A percentile compares a stretch with the other conserved stretches of the same genome.
phyloP scores from a whole-genome alignment of 2,329 filamentous ascomycete species.

The Colletotrichum destructivum region DNA sequence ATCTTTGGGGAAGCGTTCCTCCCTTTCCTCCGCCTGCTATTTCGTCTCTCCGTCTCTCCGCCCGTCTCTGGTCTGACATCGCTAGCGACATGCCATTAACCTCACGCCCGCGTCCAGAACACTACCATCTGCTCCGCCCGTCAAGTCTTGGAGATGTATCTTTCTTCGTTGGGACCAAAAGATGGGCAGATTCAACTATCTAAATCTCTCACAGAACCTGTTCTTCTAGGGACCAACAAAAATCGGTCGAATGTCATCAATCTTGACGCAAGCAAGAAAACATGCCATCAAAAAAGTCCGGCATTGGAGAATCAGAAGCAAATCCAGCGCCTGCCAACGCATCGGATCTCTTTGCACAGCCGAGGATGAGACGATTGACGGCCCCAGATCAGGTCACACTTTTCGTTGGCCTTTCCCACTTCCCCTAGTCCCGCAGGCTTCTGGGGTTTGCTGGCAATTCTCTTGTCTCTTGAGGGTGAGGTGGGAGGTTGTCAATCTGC shows the following conservation, averaged over 20 bases:
- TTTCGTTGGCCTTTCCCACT: constrained; percentile 26
- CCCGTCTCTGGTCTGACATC: constrained; percentile 16
- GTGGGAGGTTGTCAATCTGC: constrained; percentile 40
- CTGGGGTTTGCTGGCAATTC: constrained; percentile 16
- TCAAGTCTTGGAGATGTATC: constrained; percentile 7
- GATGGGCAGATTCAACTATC: constrained; percentile 16
- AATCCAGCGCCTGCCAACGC: constrained; percentile 18
- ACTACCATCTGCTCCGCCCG: background rate
- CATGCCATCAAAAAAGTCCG: constrained; percentile 29
- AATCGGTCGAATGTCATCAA: constrained; percentile 20
- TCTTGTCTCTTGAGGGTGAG: constrained; percentile 13
- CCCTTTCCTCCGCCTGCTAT: constrained; percentile 6
- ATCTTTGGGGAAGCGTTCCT: constrained; percentile 6
- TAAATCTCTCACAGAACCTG: constrained; percentile 4
- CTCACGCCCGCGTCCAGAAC: constrained; percentile 26
- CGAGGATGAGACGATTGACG: constrained; percentile 40
- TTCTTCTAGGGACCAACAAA: constrained; percentile 30
- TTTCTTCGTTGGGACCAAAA: constrained; percentile 34
- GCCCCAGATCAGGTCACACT: constrained; percentile 38
- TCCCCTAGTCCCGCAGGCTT: constrained; percentile 24
- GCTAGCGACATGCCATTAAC: constrained; percentile 16
- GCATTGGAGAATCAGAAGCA: constrained; percentile 34
- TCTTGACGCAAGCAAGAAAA: constrained; percentile 16
- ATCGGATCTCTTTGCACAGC: constrained; percentile 33
- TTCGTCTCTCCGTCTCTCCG: constrained; percentile 20